A percentile compares a stretch with the other conserved stretches of the same genome.
phyloP scores from a whole-genome alignment of 116 monocot genomes.

The Iris pallida region DNA sequence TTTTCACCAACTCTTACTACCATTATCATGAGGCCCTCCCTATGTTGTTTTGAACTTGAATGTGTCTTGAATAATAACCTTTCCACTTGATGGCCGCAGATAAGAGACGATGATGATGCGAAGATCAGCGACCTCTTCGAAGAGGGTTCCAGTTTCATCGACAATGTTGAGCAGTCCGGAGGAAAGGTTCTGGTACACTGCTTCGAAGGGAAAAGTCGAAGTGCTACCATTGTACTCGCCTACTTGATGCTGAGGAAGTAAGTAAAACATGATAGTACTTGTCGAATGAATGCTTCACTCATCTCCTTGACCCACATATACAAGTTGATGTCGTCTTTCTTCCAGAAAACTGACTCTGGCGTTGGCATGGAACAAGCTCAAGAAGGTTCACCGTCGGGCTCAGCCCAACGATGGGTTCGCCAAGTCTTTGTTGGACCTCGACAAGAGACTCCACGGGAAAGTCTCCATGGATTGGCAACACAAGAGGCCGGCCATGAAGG shows the following conservation, averaged over 20 bases:
- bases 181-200: conserved; percentile 91
- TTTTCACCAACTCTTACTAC: too few species aligned
- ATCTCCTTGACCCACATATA: too few species aligned
- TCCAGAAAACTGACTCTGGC: conserved; percentile 59
- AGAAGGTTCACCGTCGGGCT: conserved; percentile 70
- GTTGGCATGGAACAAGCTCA: conserved; percentile 74
- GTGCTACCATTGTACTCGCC: conserved; percentile 84
- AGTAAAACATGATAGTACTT: conserved; percentile 5
- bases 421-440: conserved; percentile 58
- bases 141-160: conserved; percentile 74
- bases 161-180: conserved; percentile 42
- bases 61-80: not conserved
- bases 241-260: conserved; percentile 89
- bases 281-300: too few species aligned
- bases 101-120: conserved; percentile 75
- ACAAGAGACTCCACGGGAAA: conserved; percentile 59
- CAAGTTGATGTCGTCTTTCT: not conserved
- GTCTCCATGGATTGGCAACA: conserved; percentile 91
- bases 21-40: too few species aligned
- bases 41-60: not conserved
- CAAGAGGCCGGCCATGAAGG: conserved; percentile 67
- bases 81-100: conserved; percentile 27
- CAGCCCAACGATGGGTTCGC: conserved; percentile 95
- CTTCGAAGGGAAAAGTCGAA: conserved; percentile 94
- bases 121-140: conserved; percentile 73